Evolutionary conservation across 2,329 filamentous ascomycete genomes (phyloP).

Genomic region (Penicillium brevicompactum): DNA sequence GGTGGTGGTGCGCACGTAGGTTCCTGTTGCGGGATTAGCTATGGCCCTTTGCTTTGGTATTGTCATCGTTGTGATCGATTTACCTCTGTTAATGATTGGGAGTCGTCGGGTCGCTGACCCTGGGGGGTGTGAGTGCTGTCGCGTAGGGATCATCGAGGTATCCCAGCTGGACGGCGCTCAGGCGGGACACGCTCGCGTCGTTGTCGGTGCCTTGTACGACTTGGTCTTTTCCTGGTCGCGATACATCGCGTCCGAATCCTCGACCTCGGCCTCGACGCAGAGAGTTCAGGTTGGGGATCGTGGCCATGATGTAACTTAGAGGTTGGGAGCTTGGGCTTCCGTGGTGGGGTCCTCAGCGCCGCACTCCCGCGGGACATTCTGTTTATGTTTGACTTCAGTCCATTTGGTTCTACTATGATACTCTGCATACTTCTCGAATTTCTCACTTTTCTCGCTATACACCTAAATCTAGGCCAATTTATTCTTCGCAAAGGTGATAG

Average conservation of each 20-base stretch:
- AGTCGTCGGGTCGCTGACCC: conserved; percentile 62
- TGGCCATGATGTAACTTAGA: conserved; percentile 58
- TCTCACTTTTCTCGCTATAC: neutral
- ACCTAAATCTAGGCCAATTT: conserved; percentile 13
- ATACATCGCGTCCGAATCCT: conserved; percentile 40
- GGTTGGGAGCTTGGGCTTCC: conserved; percentile 19
- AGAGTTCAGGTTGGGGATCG: conserved; percentile 77
- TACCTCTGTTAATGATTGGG: conserved; percentile 93
- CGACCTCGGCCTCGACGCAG: conserved; percentile 55
- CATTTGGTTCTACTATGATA: too few species aligned
- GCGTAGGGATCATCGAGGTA: conserved; percentile 86
- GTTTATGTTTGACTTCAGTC: too few species aligned
- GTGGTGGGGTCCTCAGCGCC: conserved; percentile 12
- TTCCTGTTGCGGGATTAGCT: conserved; percentile 58
- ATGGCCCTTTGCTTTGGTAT: conserved; percentile 14
- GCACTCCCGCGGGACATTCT: too few species aligned
- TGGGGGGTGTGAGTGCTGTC: conserved; percentile 62
- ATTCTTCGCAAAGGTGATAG: conserved; percentile 60
- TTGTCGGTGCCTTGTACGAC: conserved; percentile 87
- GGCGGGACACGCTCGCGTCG: conserved; percentile 83
- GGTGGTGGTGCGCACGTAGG: conserved; percentile 85
- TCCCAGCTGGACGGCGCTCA: conserved; percentile 83
- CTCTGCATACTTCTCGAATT: too few species aligned
- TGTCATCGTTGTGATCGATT: neutral
- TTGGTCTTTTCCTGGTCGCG: conserved; percentile 59